Base-by-base conservation (phyloP, 805 yeast genomes). In the Ogataea allantospora region DNA sequence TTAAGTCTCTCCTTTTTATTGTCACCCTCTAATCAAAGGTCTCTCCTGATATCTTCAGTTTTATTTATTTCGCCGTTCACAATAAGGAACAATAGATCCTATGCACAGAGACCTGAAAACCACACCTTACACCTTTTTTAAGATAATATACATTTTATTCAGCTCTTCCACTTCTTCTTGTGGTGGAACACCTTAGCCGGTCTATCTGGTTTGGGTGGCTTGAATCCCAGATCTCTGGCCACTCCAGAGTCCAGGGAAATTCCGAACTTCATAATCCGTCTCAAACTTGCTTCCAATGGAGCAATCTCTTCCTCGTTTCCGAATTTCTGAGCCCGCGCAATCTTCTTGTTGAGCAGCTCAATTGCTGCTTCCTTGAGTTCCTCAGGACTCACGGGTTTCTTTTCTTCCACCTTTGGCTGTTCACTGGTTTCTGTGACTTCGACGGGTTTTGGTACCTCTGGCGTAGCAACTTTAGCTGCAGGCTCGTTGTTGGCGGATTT, bases 201-300 rank as follows among this genome's bases (percentile, higher is more conserved):
- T 31, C 27, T 23, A 15, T 31, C 24, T 24, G 25, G 25, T 14
- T 25, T 33, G 10, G 47, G 36, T 12, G 43, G 40, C 28, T 46
- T 76, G 28, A 77, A 54, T 0, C 88, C 88, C 31, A 83, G 67
- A 53, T 83, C 88, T 46, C 65, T 67, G 24, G 88, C 88, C 48
- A 83, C 62, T 7, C 80, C 73, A 27, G 84, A 78, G 40, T 79
- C 79, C 23, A 70, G 58, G 44, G 80, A 83, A 33, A 87, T 76
- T 19, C 97, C 98, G 57, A 88, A 89, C 66, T 86, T 88, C 58
- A 82, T 81, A 46, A 88, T 77, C 57, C 95, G 77, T 24, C 70
- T 70, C 51, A 88, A 66, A 44, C 77, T 80, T 44, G 75, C 78
- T 54, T 77, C 77, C 32, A 83, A 75, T 25, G 68, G 68, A 17